Base-by-base conservation (phyloP, 2,329 filamentous ascomycete genomes). In the Penicillium sp. region DNA sequence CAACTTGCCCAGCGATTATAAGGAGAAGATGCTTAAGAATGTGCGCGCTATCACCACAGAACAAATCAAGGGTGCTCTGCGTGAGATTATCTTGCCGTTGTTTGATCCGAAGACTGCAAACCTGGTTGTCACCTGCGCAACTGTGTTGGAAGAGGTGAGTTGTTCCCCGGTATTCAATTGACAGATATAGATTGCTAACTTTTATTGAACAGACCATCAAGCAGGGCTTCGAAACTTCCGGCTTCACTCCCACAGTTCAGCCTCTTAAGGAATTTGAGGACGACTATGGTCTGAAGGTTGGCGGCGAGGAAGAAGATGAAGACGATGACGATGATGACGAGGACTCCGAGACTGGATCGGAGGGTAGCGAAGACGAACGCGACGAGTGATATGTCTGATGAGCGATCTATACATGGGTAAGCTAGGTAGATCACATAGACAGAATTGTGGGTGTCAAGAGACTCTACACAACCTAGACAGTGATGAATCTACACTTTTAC, bases 111-210 rank as follows among this genome's bases (percentile, higher is more conserved):
- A 87, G 20, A 90, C 83, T 71, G 87, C 91, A 61, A 95, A 97
- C 70, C 78, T 97, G 50, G 86, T 97, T 4, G 82, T 97, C 50
- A 96, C 93, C 8, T 97, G 93, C 71, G 89, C 91, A 20, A 88
- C 89, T 16, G 83, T 91, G 47, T 89, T 97, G 83, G 82, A 87
- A 66, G 90, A 96, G 80, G 90, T 94, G 78, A 77, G 86, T 81
- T 58, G 44, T 20, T 45, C 40, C 31, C 16, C 20, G 26, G 22
- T 38, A 45, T 57, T 34, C 11, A 37, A n/a, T 18, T 22, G 59
- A 45, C 8, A n/a, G 55, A 32, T 45, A 50, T 42, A 1, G 14
- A 42, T 39, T 37, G 32, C 40, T 53, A 57, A 55, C 31, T 18
- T n/a, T 53, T 55, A 60, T 61, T 65, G 4, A 55, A 52, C 61